Evolutionary conservation across 2,329 filamentous ascomycete species (phyloP).

Genomic region (Talaromyces piceae): DNA sequence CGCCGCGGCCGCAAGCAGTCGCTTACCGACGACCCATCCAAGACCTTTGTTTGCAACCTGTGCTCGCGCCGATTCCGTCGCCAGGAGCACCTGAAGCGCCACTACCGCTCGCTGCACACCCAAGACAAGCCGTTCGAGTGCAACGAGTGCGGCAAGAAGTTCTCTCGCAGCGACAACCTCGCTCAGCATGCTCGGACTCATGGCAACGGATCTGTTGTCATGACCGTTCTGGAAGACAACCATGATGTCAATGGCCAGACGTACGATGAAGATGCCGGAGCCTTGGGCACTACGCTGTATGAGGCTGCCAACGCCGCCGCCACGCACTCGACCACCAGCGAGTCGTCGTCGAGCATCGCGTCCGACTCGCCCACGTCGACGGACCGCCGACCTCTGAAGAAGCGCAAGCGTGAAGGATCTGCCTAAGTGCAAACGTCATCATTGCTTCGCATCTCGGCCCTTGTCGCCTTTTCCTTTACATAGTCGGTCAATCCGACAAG

Average conservation of each 20-base stretch:
- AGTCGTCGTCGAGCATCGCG: constrained; percentile 33
- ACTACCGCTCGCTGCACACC: constrained; percentile 96
- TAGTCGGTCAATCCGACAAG: too few species aligned
- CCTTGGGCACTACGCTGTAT: constrained; percentile 71
- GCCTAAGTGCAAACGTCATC: constrained; percentile 40
- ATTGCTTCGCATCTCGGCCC: constrained; percentile 2
- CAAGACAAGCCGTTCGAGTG: constrained; percentile 98
- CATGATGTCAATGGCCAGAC: constrained; percentile 44
- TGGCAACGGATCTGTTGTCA: constrained; percentile 79
- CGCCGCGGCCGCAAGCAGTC: constrained; percentile 98
- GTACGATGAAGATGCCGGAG: constrained; percentile 55
- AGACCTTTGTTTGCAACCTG: constrained; percentile 94
- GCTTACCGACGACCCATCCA: constrained; percentile 91
- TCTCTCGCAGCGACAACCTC: constrained; percentile 94
- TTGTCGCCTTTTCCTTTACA: background rate
- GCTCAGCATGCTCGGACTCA: constrained; percentile 94
- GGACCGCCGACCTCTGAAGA: constrained; percentile 57
- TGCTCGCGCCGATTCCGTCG: constrained; percentile 97
- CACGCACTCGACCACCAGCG: constrained; percentile 46
- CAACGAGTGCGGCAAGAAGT: constrained; percentile 97
- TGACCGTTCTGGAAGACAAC: constrained; percentile 70
- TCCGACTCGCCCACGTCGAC: constrained; percentile 22
- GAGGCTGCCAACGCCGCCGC: constrained; percentile 69
- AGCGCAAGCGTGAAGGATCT: constrained; percentile 64
- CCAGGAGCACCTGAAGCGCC: constrained; percentile 96